phyloP scores from a whole-genome alignment of 768 basidiomycete species.

The Austroboletus eburneus region DNA sequence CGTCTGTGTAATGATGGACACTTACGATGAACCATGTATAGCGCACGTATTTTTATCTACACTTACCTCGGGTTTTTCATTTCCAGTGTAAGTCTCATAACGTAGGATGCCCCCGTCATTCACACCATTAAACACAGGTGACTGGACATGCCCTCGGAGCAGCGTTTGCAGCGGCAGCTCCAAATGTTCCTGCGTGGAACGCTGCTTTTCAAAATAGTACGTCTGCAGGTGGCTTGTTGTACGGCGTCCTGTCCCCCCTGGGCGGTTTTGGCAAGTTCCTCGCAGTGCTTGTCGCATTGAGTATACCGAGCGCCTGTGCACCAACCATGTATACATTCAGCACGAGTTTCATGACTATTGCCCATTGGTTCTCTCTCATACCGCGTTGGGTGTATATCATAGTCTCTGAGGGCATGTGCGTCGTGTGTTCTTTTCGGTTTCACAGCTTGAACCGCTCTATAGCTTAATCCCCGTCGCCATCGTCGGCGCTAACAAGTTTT shows the following conservation, averaged over 20 bases:
- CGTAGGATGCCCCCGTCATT: background rate
- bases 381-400: slow-evolving; percentile 48
- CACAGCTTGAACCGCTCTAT: background rate
- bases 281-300: slow-evolving; percentile 48
- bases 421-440: background rate
- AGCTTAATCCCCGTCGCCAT: slow-evolving; percentile 47
- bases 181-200: slow-evolving; percentile 36
- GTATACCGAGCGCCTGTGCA: slow-evolving; percentile 51
- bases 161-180: slow-evolving; percentile 41
- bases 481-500: slow-evolving; percentile 43
- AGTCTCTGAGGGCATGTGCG: slow-evolving; percentile 43
- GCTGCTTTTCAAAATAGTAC: slow-evolving; percentile 37
- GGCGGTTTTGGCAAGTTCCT: slow-evolving; percentile 47
- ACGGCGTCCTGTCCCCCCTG: slow-evolving; percentile 34
- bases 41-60: slow-evolving; percentile 39
- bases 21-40: slow-evolving; percentile 16
- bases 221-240: slow-evolving; percentile 44
- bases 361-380: slow-evolving; percentile 30
- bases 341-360: slow-evolving; percentile 41
- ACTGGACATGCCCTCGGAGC: slow-evolving; percentile 42
- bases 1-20: background rate
- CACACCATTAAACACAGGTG: slow-evolving; percentile 26
- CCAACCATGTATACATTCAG: slow-evolving; percentile 57
- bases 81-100: slow-evolving; percentile 34
- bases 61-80: slow-evolving; percentile 44